A percentile compares a stretch with the other conserved stretches of the same genome.
phyloP scores from a whole-genome alignment of 371 early-diverging fungal species.

The Sporodiniella umbellata region DNA sequence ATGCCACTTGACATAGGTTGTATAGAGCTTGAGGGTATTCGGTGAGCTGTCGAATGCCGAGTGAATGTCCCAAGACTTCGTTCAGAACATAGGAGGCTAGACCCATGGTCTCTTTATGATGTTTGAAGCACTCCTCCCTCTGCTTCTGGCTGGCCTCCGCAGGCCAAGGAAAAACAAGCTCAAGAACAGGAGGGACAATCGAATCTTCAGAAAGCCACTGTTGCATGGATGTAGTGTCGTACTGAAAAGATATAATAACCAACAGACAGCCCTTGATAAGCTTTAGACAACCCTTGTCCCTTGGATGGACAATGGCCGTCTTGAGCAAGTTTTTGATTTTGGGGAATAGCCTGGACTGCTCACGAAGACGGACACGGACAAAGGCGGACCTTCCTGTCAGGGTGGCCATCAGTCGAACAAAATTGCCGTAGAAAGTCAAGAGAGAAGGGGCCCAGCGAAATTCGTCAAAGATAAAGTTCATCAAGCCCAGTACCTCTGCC shows the following conservation, averaged over 20 bases:
- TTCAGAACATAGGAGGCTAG: constrained; percentile 12
- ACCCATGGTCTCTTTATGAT: constrained; percentile 8
- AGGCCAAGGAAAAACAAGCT: constrained; percentile 12
- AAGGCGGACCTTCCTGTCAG: constrained; percentile 23
- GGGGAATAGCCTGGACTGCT: constrained; percentile 15
- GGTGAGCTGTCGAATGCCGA: constrained; percentile 32
- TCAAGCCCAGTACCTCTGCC: constrained; percentile 18
- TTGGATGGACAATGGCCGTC: constrained; percentile 4
- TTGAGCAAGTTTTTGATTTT: constrained; percentile 18
- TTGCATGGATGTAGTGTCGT: constrained; percentile 18
- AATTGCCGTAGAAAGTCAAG: constrained; percentile 17
- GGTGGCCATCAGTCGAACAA: constrained; percentile 25
- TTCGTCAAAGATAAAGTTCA: constrained; percentile 6
- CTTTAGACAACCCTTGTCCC: constrained; percentile 16
- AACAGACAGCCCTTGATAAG: constrained; percentile 23
- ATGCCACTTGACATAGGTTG: background rate
- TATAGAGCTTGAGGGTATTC: constrained; percentile 60
- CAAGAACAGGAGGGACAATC: constrained; percentile 5
- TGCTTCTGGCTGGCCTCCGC: no score
- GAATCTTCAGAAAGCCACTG: constrained; percentile 26
- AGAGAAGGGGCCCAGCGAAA: constrained; percentile 1
- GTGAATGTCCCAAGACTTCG: constrained; percentile 6
- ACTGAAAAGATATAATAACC: constrained; percentile 24
- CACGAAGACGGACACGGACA: constrained; percentile 23
- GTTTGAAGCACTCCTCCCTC: no score